Evolutionary conservation across 192 early-diverging fungal genomes (phyloP).

Genomic region (Gryganskiella cystojenkinii): DNA sequence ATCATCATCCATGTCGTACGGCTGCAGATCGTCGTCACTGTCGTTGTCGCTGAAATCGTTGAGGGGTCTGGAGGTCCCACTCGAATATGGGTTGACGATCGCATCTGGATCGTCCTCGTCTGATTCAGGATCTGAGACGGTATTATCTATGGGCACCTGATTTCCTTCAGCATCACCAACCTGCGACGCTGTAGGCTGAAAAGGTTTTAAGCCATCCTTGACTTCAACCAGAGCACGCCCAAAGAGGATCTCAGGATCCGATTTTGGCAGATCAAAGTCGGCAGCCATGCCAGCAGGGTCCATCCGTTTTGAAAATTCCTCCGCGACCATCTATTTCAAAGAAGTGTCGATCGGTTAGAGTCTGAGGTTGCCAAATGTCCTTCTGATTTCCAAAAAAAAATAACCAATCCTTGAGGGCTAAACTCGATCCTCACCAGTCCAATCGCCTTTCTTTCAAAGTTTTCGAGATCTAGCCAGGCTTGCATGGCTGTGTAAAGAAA

Average conservation of each 20-base stretch:
- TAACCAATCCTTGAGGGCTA: neutral
- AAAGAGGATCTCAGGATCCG: conserved; percentile 20
- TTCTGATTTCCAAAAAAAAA: neutral
- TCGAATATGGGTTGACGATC: neutral
- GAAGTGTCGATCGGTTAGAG: neutral
- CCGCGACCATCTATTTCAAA: conserved; percentile 26
- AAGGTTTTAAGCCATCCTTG: conserved; percentile 16
- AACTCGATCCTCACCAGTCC: conserved; percentile 5
- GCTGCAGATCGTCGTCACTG: conserved; percentile 26
- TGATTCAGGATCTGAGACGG: neutral
- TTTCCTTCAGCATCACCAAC: neutral
- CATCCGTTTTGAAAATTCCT: conserved; percentile 33
- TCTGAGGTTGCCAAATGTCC: neutral
- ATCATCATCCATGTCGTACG: conserved; percentile 40
- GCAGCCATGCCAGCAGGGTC: conserved; percentile 20
- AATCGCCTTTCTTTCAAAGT: conserved; percentile 22
- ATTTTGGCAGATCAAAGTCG: conserved; percentile 28
- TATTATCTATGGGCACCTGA: neutral
- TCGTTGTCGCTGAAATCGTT: neutral
- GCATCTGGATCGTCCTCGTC: conserved; percentile 43
- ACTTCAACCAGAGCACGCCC: conserved; percentile 25
- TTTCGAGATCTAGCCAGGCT: conserved; percentile 39
- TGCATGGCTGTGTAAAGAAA: conserved; percentile 17
- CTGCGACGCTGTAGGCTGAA: neutral
- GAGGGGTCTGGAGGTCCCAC: neutral